A percentile compares a stretch with the other conserved stretches of the same genome.
These are phyloP conservation scores for Kondoa malvinella DNA, from an alignment of 768 basidiomycete species.

Conservation along the genomic window DNA sequence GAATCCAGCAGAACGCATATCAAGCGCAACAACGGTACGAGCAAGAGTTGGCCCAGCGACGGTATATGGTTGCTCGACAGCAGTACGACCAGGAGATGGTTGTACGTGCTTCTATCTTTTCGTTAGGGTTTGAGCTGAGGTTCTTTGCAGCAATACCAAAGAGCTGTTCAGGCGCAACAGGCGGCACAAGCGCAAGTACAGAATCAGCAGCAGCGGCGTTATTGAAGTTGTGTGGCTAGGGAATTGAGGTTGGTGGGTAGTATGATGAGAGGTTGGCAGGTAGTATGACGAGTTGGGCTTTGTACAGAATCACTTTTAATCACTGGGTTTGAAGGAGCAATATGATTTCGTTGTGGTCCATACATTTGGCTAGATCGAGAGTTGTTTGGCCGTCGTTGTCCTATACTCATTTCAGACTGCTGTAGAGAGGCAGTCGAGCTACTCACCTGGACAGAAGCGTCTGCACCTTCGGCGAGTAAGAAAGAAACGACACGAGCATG, in stretches of 20 bases:
- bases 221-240: not conserved
- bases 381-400: slow-evolving; percentile 3
- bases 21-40: not conserved
- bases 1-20: not conserved
- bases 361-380: not conserved
- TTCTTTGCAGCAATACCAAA: not conserved
- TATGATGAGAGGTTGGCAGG: too few species aligned
- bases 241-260: not conserved
- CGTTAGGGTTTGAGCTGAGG: not conserved
- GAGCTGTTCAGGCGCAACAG: not conserved
- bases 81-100: not conserved
- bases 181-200: not conserved
- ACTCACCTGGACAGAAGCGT: not conserved
- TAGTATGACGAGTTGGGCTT: too few species aligned
- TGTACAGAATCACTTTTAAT: not conserved
- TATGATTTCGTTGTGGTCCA: slow-evolving; percentile 3
- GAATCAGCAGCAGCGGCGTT: not conserved
- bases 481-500: not conserved
- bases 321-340: not conserved
- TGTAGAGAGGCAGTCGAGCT: not conserved
- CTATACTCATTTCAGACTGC: not conserved
- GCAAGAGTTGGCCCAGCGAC: not conserved
- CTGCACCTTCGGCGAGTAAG: not conserved
- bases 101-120: not conserved
- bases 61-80: not conserved